phyloP scores from a whole-genome alignment of 2,329 filamentous ascomycete genomes.

The Xylaria sp. region DNA sequence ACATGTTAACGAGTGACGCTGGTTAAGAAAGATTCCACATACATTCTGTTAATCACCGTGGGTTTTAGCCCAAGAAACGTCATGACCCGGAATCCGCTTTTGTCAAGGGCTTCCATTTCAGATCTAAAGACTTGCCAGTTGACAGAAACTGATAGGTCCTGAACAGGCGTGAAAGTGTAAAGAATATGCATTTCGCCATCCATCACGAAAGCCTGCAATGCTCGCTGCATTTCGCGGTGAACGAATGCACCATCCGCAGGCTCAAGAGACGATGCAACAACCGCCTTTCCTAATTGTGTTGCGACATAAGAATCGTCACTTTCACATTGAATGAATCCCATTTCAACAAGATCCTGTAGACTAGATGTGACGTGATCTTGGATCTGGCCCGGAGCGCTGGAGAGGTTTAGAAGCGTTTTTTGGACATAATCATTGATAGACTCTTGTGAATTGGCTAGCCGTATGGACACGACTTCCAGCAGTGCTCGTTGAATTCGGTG shows the following conservation, averaged over 20 bases:
- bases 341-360: slow-evolving; percentile 64
- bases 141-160: slow-evolving; percentile 64
- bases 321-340: slow-evolving; percentile 65
- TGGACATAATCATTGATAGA: slow-evolving; percentile 74
- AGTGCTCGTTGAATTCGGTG: slow-evolving; percentile 76
- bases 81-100: slow-evolving; percentile 75
- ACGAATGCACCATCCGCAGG: slow-evolving; percentile 81
- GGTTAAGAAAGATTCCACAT: slow-evolving; percentile 42
- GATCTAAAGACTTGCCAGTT: slow-evolving; percentile 79
- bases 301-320: slow-evolving; percentile 64
- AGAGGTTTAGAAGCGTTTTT: slow-evolving; percentile 73
- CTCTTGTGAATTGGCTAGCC: slow-evolving; percentile 71
- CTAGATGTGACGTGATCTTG: slow-evolving; percentile 66
- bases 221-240: slow-evolving; percentile 72
- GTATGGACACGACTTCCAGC: slow-evolving; percentile 75
- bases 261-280: slow-evolving; percentile 76
- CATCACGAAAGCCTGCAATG: slow-evolving; percentile 79
- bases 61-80: slow-evolving; percentile 75
- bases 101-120: slow-evolving; percentile 75
- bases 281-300: slow-evolving; percentile 74
- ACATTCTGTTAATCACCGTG: slow-evolving; percentile 73
- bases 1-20: slow-evolving; percentile 29
- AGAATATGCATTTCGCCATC: slow-evolving; percentile 77
- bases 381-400: slow-evolving; percentile 61
- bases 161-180: slow-evolving; percentile 80